Conservation (phyloP, 192 early-diverging fungal genomes). For the Funneliformis mosseae region DNA sequence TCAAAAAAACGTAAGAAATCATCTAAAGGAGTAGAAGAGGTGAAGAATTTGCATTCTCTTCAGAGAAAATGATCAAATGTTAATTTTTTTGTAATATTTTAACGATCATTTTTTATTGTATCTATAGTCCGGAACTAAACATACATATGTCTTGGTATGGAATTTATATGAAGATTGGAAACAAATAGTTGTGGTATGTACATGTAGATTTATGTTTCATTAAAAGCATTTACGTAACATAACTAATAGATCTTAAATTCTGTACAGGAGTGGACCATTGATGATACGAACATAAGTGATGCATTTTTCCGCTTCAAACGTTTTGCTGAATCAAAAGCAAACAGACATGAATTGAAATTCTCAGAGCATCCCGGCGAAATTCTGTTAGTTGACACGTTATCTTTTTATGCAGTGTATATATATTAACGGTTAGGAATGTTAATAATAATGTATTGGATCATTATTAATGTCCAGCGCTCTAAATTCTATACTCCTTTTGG, state of each 20-base stretch:
- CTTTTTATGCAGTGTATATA: constrained; percentile 3
- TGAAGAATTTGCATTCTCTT: too few relatives aligned
- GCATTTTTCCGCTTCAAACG: constrained; percentile 1
- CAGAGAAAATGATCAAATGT: too few relatives aligned
- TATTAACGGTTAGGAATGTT: neutral
- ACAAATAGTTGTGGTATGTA: neutral
- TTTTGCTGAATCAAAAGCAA: neutral
- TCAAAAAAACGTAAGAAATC: too few relatives aligned
- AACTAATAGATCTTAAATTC: constrained; percentile 4
- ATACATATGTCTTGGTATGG: neutral
- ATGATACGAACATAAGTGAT: neutral
- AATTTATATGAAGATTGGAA: neutral
- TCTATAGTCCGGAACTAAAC: neutral
- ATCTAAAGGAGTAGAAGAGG: too few relatives aligned
- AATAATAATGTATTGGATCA: neutral
- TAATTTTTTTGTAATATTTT: too few relatives aligned
- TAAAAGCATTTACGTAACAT: constrained; percentile 7
- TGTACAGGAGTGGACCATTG: constrained; percentile 2
- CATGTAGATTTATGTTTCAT: neutral
- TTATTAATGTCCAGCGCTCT: neutral
- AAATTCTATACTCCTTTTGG: constrained; percentile 8
- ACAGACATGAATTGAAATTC: neutral
- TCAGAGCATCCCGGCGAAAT: constrained; percentile 1
- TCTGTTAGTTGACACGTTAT: constrained; percentile 1
- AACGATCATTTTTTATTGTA: neutral